Evolutionary conservation across 1,284 basidiomycete species (phyloP).

Genomic region (Cutaneotrichosporon curvatum): DNA sequence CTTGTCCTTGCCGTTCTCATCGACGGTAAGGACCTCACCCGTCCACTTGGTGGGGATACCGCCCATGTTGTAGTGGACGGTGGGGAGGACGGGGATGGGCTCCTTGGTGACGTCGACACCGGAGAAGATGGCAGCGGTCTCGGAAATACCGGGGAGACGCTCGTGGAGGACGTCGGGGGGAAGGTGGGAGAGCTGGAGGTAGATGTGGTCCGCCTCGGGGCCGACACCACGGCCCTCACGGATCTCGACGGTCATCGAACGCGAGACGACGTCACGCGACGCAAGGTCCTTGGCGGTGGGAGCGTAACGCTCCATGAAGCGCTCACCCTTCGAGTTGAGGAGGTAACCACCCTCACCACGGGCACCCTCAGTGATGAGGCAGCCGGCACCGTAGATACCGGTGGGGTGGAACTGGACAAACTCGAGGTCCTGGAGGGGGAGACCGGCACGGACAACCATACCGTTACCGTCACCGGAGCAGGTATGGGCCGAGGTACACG

Average conservation of each 20-base stretch:
- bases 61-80: slow-evolving; percentile 97
- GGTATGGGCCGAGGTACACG: slow-evolving; percentile 97
- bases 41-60: slow-evolving; percentile 99
- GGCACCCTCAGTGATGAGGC: slow-evolving; percentile 95
- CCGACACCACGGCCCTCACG: slow-evolving; percentile 99
- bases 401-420: slow-evolving; percentile 99
- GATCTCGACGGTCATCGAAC: slow-evolving; percentile 98
- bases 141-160: slow-evolving; percentile 97
- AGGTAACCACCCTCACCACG: slow-evolving; percentile 99
- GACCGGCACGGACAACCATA: slow-evolving; percentile 93
- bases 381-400: slow-evolving; percentile 98
- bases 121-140: slow-evolving; percentile 98
- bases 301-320: slow-evolving; percentile 99
- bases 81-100: slow-evolving; percentile 93
- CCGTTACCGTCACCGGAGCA: slow-evolving; percentile 99
- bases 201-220: slow-evolving; percentile 96
- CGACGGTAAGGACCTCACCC: slow-evolving; percentile 85
- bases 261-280: slow-evolving; percentile 98
- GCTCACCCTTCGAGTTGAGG: slow-evolving; percentile 96
- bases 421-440: slow-evolving; percentile 95
- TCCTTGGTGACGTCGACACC: slow-evolving; percentile 99
- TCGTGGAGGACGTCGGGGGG: slow-evolving; percentile 95
- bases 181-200: slow-evolving; percentile 93
- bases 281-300: slow-evolving; percentile 99
- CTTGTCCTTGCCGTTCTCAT: slow-evolving; percentile 83